Percentiles rank a stretch among this genome's conserved stretches.
These are phyloP conservation scores for Xylariaceae sp. DNA, from an alignment of 2,329 filamentous ascomycete species.

Conservation along the genomic window DNA sequence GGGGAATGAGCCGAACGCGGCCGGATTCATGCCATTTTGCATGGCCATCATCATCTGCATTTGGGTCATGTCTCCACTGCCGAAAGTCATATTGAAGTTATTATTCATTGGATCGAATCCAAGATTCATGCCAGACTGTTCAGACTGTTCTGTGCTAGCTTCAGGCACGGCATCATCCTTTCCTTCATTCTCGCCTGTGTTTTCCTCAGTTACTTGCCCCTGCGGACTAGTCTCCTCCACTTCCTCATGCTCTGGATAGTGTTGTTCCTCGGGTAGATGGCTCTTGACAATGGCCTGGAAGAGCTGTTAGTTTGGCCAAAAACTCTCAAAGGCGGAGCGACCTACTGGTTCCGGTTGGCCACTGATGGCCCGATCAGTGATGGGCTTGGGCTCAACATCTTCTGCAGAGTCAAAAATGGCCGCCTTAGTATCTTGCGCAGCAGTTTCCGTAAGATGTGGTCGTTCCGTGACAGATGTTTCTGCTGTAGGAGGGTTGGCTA, in stretches of 20 bases:
- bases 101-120: constrained; percentile 38
- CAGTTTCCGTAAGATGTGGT: constrained; percentile 10
- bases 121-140: constrained; percentile 27
- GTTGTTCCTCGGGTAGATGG: constrained; percentile 12
- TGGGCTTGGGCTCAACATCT: constrained; percentile 2
- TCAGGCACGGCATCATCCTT: constrained; percentile 25
- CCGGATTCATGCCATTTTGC: constrained; percentile 60
- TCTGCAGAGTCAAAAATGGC: constrained; percentile 6
- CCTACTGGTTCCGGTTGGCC: constrained; percentile 9
- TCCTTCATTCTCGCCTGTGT: constrained; percentile 22
- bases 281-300: constrained; percentile 8
- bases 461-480: constrained; percentile 12
- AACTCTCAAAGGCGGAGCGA: not conserved
- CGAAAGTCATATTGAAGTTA: constrained; percentile 56
- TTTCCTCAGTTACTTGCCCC: constrained; percentile 11
- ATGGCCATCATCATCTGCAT: constrained; percentile 79
- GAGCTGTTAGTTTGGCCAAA: constrained; percentile 6
- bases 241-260: constrained; percentile 14
- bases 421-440: constrained; percentile 5
- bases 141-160: constrained; percentile 28
- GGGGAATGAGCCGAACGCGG: constrained; percentile 54
- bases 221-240: constrained; percentile 13
- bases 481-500: constrained; percentile 18
- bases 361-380: constrained; percentile 1
- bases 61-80: constrained; percentile 63